These are phyloP conservation scores for Vishniacozyma victoriae DNA, from an alignment of 768 basidiomycete genomes.

Conservation along the genomic window DNA sequence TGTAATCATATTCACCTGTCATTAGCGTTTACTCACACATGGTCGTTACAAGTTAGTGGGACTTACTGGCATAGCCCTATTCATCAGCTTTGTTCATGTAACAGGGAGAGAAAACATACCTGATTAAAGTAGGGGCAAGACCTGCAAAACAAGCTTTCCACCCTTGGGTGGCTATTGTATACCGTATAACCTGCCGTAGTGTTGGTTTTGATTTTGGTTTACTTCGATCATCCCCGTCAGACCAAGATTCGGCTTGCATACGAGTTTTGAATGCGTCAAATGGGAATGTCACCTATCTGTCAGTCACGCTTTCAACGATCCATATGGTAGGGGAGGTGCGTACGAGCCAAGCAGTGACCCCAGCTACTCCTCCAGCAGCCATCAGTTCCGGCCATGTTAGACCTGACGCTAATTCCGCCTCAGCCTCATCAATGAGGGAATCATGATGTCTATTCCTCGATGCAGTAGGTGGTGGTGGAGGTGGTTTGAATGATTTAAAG, in stretches of 20 bases:
- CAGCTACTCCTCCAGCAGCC: conserved; percentile 69
- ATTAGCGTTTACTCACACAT: not conserved
- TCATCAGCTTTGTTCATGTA: not conserved
- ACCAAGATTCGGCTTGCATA: conserved; percentile 55
- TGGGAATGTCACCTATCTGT: conserved; percentile 61
- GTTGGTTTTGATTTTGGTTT: conserved; percentile 7
- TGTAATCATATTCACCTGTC: conserved; percentile 43
- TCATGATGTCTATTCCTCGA: conserved; percentile 48
- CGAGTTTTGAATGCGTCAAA: conserved; percentile 87
- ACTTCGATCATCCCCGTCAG: not conserved
- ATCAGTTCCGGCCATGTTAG: conserved; percentile 59
- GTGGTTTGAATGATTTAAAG: conserved; percentile 34
- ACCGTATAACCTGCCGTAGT: conserved; percentile 15
- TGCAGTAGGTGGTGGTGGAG: conserved; percentile 10
- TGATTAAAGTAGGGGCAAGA: conserved; percentile 69
- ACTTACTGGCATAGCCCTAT: conserved; percentile 24
- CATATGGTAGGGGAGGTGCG: conserved; percentile 4
- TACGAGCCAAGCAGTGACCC: conserved; percentile 66
- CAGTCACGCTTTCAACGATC: not conserved
- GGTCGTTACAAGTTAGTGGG: too few relatives aligned
- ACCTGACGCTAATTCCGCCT: conserved; percentile 43
- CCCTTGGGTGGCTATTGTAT: conserved; percentile 56
- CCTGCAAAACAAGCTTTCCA: conserved; percentile 67
- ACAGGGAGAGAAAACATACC: conserved; percentile 51
- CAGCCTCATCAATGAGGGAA: conserved; percentile 50